Evolutionary conservation across 352 stramenopile species (phyloP), one percentile per base, ranked within the genome.

Genomic region (Aphanomyces euteiches): DNA sequence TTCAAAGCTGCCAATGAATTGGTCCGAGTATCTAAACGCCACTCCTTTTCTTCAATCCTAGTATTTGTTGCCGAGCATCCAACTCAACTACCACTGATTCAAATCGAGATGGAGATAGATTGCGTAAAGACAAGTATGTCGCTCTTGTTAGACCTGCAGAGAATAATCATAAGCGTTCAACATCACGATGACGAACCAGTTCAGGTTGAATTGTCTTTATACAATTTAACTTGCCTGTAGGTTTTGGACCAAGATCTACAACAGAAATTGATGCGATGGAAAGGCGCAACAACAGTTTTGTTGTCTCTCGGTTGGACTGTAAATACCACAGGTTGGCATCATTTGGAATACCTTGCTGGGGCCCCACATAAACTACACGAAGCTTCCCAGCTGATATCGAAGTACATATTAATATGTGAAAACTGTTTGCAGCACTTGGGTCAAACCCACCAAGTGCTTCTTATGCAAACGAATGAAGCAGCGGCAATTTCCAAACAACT

Each of bases 81-180:
- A 43, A 70, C 43, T 12, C 64, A 61, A 61, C 47, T 70, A 10
- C 64, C 64, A 40, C 43, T 61, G n/a, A 60, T 70, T 21, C 64
- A 70, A 21, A 61, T 61, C 21, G 64, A 70, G 36, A 70, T 70
- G 64, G 64, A 70, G 15, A 70, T 61, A 34, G 47, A 70, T 12
- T 70, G 64, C 54, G 61, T 70, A 39, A 70, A 70, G 21, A 70
- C 47, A 19, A 70, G 64, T 37, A 21, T 70, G 4, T 60, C 64
- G 64, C 47, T 70, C 5, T 36, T 70, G 2, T 48, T 70, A 63
- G 64, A 70, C 13, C 64, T 70, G 1, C 64, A 70, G 61, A 70
- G 59, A 50, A 70, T 50, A 5, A 70, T 70, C 15, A 58, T 50
- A 6, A 53, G 8, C 40, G 64, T 70, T 40, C 43, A 70, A 15